Conservation (phyloP, 176 grass and related monocot species). For the Bolboschoenus planiculmis region DNA sequence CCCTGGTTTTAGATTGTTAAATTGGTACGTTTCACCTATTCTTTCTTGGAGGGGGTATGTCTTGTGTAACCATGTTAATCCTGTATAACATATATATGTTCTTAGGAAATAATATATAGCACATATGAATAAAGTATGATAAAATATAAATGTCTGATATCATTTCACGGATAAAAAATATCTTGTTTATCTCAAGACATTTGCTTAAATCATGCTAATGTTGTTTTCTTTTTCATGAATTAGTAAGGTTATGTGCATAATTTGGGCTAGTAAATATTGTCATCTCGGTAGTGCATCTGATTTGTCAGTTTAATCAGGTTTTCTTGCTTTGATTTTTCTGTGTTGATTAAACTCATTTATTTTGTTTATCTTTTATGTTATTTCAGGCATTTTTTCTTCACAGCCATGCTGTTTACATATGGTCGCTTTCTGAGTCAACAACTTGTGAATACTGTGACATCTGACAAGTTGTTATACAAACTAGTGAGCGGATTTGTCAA, state of each 20-base stretch:
- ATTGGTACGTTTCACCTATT: conserved; percentile 38
- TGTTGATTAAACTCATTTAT: background rate
- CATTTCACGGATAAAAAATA: background rate
- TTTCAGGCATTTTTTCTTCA: conserved; percentile 90
- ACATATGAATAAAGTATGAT: background rate
- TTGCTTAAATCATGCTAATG: background rate
- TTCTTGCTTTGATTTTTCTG: background rate
- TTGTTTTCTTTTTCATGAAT: background rate
- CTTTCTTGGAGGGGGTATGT: background rate
- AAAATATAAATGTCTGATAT: background rate
- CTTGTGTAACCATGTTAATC: background rate
- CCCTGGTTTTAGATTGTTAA: conserved; percentile 73
- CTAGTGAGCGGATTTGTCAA: conserved; percentile 71
- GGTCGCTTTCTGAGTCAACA: conserved; percentile 80
- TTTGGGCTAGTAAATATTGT: background rate
- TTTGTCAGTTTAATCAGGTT: background rate
- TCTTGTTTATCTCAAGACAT: background rate
- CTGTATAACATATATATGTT: background rate
- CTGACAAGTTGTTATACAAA: conserved; percentile 73
- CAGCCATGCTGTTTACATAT: conserved; percentile 75
- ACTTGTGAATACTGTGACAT: conserved; percentile 80
- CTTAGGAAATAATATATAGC: background rate
- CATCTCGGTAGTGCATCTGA: background rate
- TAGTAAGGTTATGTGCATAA: background rate
- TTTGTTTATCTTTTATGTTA: background rate